Base-by-base conservation (phyloP, 129 eudicot genomes). In the Oenanthe sinensis region DNA sequence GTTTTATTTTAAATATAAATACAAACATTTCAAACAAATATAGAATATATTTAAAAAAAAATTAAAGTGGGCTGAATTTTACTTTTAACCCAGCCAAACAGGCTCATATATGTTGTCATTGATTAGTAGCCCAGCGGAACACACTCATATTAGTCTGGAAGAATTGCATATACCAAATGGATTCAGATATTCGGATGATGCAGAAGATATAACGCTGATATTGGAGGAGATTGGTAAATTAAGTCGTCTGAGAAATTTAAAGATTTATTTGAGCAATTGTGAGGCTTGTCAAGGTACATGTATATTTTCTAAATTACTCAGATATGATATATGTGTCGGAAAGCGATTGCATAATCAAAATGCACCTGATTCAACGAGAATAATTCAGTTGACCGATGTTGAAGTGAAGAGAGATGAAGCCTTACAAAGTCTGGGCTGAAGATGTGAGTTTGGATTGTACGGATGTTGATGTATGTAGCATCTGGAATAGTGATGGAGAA, bases 301-400 rank as follows among this genome's bases (percentile, higher is more conserved):
- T 6, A 2, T 37, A 3, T 36, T 37, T 17, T 0, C 0, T 2
- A 15, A 19, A 16, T 17, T 70, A 19, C 10, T 4, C 17, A 17
- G 7, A 70, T 70, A 15, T 17, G 13, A 33, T 6, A 37, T 70
- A 70, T 5, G 12, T 70, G 46, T 22, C 1, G 63, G 28, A 5
- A 2, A 1, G 8, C 60, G 24, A 52, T 7, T 5, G 3, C n/a
- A n/a, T n/a, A 4, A 5, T 6, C 20, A 3, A 1, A 2, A 0
- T 2, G 26, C 20, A 54, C 54, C 22, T 3, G 17, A 15, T 20
- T 49, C 20, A 2, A 16, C 40, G 2, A 6, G 14, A 33, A 5
- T 2, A 0, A 14, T 26, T 30, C 19, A 2, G 2, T 26, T 36
- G 43, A 0, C 1, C 0, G n/a, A 0, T 5, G 40, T 4, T 5